Percentiles rank a stretch among this genome's conserved stretches.
These are phyloP conservation scores for Lactifluus rugatus DNA, from an alignment of 768 basidiomycete genomes.

Conservation along the genomic window DNA sequence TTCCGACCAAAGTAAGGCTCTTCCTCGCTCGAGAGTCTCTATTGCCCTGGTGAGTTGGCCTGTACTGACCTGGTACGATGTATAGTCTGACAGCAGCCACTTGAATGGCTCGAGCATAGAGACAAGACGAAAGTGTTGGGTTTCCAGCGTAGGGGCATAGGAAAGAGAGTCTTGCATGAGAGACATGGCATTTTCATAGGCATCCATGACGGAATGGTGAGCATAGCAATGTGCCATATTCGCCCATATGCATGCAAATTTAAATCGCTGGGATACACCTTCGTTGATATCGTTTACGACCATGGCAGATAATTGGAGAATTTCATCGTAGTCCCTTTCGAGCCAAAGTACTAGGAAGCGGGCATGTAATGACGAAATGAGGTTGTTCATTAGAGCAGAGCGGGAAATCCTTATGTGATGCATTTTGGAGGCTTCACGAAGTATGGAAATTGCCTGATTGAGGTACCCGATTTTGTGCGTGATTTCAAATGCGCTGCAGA, in stretches of 20 bases:
- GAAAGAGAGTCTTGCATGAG: neutral
- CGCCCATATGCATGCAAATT: neutral
- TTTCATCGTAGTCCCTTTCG: neutral
- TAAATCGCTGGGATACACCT: neutral
- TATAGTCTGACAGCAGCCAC: neutral
- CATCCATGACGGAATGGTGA: neutral
- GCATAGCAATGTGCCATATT: neutral
- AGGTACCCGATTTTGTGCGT: neutral
- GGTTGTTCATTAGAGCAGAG: too few relatives aligned
- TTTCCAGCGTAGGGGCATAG: neutral
- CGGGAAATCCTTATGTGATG: too few relatives aligned
- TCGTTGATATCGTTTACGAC: too few relatives aligned
- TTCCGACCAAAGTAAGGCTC: constrained; percentile 7
- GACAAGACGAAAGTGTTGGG: neutral
- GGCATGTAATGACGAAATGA: neutral
- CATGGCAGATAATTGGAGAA: neutral
- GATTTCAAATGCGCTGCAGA: too few relatives aligned
- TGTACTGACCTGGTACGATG: neutral
- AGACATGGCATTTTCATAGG: neutral
- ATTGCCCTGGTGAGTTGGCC: neutral
- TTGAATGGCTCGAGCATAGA: neutral
- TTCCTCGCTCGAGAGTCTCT: constrained; percentile 8
- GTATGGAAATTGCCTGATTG: neutral
- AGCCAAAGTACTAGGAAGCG: too few relatives aligned
- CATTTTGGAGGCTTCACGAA: neutral